Evolutionary conservation across 2,329 filamentous ascomycete species (phyloP).

Genomic region (Trichoderma sp.): DNA sequence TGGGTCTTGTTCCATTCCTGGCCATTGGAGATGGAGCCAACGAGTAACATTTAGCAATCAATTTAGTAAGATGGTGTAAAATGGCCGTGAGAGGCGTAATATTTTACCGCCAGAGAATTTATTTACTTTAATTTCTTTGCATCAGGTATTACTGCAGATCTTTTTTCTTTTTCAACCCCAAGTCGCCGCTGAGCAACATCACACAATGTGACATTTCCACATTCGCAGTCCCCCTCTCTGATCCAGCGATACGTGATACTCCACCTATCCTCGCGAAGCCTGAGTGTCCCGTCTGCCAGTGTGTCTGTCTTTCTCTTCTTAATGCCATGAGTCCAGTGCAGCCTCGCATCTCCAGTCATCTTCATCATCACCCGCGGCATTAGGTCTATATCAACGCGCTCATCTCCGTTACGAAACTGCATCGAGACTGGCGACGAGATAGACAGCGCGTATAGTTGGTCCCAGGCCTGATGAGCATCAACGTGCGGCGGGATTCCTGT

Average conservation of each 20-base stretch:
- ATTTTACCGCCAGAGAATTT: too few species aligned
- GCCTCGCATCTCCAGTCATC: conserved; percentile 23
- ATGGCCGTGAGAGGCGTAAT: too few species aligned
- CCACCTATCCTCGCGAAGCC: conserved; percentile 52
- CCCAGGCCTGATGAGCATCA: conserved; percentile 52
- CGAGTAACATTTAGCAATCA: too few species aligned
- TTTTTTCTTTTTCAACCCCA: conserved; percentile 55
- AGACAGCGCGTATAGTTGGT: conserved; percentile 26
- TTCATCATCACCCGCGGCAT: conserved; percentile 14
- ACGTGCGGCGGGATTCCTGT: conserved; percentile 64
- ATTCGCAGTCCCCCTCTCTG: conserved; percentile 52
- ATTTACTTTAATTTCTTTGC: too few species aligned
- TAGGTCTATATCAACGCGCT: conserved; percentile 18
- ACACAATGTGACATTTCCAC: conserved; percentile 54
- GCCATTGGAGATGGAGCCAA: too few species aligned
- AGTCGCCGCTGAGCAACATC: conserved; percentile 53
- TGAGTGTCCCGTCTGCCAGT: conserved; percentile 29
- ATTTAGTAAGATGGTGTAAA: too few species aligned
- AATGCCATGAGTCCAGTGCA: conserved; percentile 27
- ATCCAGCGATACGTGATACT: conserved; percentile 61
- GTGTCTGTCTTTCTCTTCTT: conserved; percentile 25
- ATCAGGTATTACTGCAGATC: conserved; percentile 36
- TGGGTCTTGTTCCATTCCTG: too few species aligned
- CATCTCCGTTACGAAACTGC: conserved; percentile 21
- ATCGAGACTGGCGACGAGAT: conserved; percentile 18